Conservation (phyloP, 2,329 filamentous ascomycete species). For the Aspergillus melleus region DNA sequence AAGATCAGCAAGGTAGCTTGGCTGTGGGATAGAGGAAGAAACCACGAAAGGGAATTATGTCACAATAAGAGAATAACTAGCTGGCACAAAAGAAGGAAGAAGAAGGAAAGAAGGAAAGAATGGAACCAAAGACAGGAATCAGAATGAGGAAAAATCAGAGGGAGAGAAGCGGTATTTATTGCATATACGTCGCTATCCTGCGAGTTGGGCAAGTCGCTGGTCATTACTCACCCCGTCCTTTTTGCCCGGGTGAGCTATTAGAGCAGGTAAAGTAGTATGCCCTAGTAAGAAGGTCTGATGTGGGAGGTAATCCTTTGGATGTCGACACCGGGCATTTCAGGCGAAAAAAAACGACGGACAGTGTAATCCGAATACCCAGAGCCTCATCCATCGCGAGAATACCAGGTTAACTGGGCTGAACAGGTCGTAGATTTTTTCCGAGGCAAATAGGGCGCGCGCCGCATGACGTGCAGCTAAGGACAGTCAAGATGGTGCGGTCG, state of each 20-base stretch:
- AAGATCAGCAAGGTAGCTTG: background rate
- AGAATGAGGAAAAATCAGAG: background rate
- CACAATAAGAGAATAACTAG: background rate
- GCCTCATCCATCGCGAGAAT: background rate
- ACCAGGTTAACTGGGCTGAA: background rate
- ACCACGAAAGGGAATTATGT: background rate
- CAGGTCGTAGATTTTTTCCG: background rate
- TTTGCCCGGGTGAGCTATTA: background rate
- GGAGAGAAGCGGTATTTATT: background rate
- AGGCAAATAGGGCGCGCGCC: background rate
- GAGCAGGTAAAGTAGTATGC: too few species aligned
- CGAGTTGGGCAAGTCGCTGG: background rate
- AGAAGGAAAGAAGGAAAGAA: background rate
- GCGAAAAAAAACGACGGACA: too few species aligned
- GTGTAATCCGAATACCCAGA: background rate
- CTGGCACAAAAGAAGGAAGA: background rate
- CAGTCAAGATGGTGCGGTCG: background rate
- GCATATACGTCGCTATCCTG: background rate
- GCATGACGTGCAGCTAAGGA: background rate
- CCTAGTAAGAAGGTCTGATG: background rate
- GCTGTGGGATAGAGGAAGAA: background rate
- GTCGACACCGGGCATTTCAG: too few species aligned
- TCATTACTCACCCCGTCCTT: background rate
- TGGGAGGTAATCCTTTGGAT: background rate
- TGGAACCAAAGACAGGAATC: background rate